Evolutionary conservation across 192 early-diverging fungal genomes (phyloP), one percentile per base, ranked within the genome.

Genomic region (Podila minutissima): DNA sequence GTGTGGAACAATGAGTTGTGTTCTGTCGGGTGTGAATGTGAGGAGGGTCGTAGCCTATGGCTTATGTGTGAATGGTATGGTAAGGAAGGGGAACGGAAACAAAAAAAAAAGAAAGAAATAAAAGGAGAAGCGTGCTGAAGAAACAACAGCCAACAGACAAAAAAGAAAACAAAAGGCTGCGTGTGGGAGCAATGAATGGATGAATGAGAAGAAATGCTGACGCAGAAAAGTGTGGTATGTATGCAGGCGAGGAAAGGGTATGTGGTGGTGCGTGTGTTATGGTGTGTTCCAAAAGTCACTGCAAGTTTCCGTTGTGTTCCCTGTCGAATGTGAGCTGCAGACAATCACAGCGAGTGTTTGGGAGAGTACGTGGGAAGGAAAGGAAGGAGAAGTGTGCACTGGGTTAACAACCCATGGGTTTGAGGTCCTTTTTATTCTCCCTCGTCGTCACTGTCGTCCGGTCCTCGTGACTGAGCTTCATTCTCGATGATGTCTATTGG

Each of bases 171-270:
- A 37, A 37, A 37, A 15, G 41, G 13, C 15, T 15, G 15, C 12
- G 13, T 3, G 15, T 13, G 15, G 41, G 15, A 46, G 2, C 15
- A 55, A 35, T 38, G 22, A 61, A 61, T 15, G 24, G 41, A 35
- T 26, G 55, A 32, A 78, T 65, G 22, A 46, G 38, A 32, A 61
- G 9, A n/a, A 6, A 57, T 12, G 60, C 10, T n/a, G 24, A 22
- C 46, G 7, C 51, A 77, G 38, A 60, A 55, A 55, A 55, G 24
- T 24, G 53, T 55, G 41, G 41, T 46, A 46, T 46, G 41, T 8
- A 46, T 15, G 41, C 12, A 46, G 12, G 41, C 29, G 3, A 13
- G 33, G 33, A 33, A 15, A 17, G 3, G 11, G 38, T 2, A 9
- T 17, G 15, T 12, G 41, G 41, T 46, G 41, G 41, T 46, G 41